These are phyloP conservation scores for Lactarius tabidus DNA, from an alignment of 768 basidiomycete genomes.

Conservation along the genomic window DNA sequence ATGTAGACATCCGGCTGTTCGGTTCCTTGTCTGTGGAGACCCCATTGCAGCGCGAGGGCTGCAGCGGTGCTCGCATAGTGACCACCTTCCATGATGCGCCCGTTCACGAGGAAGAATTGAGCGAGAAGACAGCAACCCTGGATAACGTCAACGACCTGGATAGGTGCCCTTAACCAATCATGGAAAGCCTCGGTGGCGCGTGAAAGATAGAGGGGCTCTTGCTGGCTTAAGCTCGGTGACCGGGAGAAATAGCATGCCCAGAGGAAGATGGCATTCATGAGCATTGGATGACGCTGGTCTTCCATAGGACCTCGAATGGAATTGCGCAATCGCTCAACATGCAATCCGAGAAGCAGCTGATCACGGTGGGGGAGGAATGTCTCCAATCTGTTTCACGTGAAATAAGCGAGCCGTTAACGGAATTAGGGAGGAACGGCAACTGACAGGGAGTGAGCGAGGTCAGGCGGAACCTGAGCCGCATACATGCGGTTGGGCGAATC, in stretches of 20 bases:
- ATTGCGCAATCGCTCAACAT: slow-evolving; percentile 62
- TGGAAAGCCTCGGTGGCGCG: slow-evolving; percentile 59
- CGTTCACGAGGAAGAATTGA: slow-evolving; percentile 72
- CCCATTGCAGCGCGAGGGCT: slow-evolving; percentile 67
- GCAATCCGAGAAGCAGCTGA: slow-evolving; percentile 68
- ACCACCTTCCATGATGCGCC: slow-evolving; percentile 71
- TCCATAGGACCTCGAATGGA: slow-evolving; percentile 48
- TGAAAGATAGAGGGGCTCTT: slow-evolving; percentile 68
- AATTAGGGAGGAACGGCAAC: slow-evolving; percentile 23
- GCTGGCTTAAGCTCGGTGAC: slow-evolving; percentile 61
- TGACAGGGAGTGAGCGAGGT: slow-evolving; percentile 65
- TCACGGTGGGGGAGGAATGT: slow-evolving; percentile 72
- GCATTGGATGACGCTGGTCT: slow-evolving; percentile 68
- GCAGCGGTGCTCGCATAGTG: slow-evolving; percentile 75
- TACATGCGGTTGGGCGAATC: slow-evolving; percentile 30
- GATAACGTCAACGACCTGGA: slow-evolving; percentile 63
- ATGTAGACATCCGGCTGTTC: slow-evolving; percentile 32
- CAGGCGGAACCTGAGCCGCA: slow-evolving; percentile 47
- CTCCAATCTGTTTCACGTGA: slow-evolving; percentile 48
- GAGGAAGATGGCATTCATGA: slow-evolving; percentile 78
- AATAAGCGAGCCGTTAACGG: neutral
- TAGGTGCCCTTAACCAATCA: slow-evolving; percentile 54
- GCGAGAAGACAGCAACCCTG: slow-evolving; percentile 75
- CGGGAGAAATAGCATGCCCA: slow-evolving; percentile 82
- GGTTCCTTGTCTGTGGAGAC: slow-evolving; percentile 49